These are phyloP conservation scores for Vitis hybrid DNA, from an alignment of 177 flowering plant genomes.

Conservation along the genomic window DNA sequence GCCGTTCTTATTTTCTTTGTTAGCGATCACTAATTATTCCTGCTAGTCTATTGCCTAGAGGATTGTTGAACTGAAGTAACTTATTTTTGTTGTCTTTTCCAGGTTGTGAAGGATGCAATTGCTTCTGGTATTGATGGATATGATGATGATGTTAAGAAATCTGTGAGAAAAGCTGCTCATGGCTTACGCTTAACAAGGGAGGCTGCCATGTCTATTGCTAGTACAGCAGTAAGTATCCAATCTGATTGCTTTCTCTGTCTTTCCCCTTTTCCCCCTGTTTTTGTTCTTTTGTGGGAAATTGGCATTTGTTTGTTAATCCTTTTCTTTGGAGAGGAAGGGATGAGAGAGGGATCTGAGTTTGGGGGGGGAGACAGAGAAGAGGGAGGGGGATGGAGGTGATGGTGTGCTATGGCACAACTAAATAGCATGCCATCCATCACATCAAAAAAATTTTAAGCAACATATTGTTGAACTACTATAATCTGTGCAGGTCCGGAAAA, in stretches of 20 bases:
- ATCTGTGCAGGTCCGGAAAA: slow-evolving; percentile 62
- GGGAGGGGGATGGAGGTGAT: too few relatives aligned
- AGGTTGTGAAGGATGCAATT: slow-evolving; percentile 90
- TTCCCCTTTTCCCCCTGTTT: neutral
- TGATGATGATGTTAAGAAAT: slow-evolving; percentile 62
- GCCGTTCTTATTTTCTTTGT: too few relatives aligned
- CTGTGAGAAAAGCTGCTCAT: slow-evolving; percentile 87
- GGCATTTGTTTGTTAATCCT: too few relatives aligned
- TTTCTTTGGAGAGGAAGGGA: too few relatives aligned
- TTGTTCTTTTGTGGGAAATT: neutral
- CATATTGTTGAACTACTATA: neutral
- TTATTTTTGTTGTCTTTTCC: slow-evolving; percentile 10
- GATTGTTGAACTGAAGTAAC: neutral
- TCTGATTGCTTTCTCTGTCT: neutral
- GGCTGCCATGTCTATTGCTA: slow-evolving; percentile 87
- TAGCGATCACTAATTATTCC: too few relatives aligned
- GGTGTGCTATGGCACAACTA: too few relatives aligned
- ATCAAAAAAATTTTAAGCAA: too few relatives aligned
- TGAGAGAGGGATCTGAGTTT: too few relatives aligned
- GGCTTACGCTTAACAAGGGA: slow-evolving; percentile 87
- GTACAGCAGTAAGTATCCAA: slow-evolving; percentile 76
- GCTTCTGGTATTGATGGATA: slow-evolving; percentile 85
- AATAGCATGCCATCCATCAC: too few relatives aligned
- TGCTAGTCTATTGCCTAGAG: too few relatives aligned
- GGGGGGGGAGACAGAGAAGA: too few relatives aligned